A percentile compares a stretch with the other conserved stretches of the same genome.
Conservation (phyloP, 1,284 basidiomycete genomes). For the Ganoderma multipileum region DNA sequence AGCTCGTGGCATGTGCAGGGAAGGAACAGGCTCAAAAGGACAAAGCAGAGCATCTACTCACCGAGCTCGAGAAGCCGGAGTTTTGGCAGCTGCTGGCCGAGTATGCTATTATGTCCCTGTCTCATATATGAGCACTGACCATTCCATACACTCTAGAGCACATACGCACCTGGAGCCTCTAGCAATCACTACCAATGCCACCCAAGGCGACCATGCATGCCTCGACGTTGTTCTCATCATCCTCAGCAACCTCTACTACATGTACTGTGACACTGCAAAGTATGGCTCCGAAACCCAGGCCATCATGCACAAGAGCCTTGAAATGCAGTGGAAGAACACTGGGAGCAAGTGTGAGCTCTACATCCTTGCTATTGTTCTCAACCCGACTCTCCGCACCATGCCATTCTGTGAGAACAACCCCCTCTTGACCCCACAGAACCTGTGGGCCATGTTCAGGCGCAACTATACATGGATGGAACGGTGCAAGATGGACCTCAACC, state of each 20-base stretch:
- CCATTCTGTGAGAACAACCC: slow-evolving; percentile 23
- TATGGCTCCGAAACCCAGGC: slow-evolving; percentile 30
- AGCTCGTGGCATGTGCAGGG: background rate
- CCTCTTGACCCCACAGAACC: background rate
- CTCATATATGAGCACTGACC: slow-evolving; percentile 38
- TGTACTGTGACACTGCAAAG: slow-evolving; percentile 14
- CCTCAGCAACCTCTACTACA: slow-evolving; percentile 42
- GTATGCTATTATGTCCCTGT: background rate
- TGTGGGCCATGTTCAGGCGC: slow-evolving; percentile 16
- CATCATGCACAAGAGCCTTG: slow-evolving; percentile 44
- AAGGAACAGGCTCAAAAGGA: background rate
- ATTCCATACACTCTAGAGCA: background rate
- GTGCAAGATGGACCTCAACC: background rate
- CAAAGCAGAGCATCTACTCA: slow-evolving; percentile 39
- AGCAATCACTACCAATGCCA: slow-evolving; percentile 47
- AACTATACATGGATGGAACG: background rate
- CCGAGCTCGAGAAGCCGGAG: slow-evolving; percentile 31
- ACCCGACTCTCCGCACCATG: slow-evolving; percentile 39
- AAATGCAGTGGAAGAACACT: slow-evolving; percentile 46
- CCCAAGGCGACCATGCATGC: slow-evolving; percentile 42
- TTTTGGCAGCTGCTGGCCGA: slow-evolving; percentile 35
- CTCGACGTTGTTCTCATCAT: slow-evolving; percentile 48
- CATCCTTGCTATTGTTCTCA: slow-evolving; percentile 47
- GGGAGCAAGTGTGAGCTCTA: slow-evolving; percentile 49
- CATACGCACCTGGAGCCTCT: slow-evolving; percentile 41